These are phyloP conservation scores for Mycena albidolilacea DNA, from an alignment of 768 basidiomycete genomes.

Conservation along the genomic window DNA sequence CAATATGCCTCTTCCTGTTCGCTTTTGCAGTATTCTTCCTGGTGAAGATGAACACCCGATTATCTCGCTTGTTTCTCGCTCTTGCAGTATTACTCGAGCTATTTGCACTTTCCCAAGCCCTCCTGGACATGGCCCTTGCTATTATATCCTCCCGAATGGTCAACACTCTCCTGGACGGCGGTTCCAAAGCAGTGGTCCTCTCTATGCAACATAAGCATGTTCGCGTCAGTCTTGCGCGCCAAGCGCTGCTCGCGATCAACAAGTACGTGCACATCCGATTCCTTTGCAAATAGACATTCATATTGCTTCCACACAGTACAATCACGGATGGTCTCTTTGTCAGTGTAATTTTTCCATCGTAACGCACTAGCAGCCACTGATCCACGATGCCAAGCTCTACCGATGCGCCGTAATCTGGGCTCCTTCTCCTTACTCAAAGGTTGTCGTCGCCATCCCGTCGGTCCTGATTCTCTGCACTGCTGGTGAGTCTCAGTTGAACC, in stretches of 20 bases:
- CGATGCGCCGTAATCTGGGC: constrained; percentile 12
- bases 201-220: background rate
- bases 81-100: background rate
- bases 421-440: background rate
- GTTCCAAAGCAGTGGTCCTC: background rate
- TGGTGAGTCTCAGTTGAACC: background rate
- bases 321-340: constrained; percentile 2
- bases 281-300: background rate
- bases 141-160: background rate
- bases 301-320: background rate
- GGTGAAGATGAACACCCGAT: background rate
- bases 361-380: no score
- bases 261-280: background rate
- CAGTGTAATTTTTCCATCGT: background rate
- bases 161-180: background rate
- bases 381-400: background rate
- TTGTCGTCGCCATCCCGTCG: background rate
- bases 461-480: background rate
- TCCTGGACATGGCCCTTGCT: constrained; percentile 4
- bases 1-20: constrained; percentile 24
- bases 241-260: background rate
- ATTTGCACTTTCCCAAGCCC: constrained; percentile 5
- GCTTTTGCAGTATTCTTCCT: constrained; percentile 12
- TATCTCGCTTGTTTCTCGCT: background rate
- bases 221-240: background rate